Evolutionary conservation across 345 rosid species (phyloP), one percentile per base, ranked within the genome.

Genomic region (Passiflora organensis): DNA sequence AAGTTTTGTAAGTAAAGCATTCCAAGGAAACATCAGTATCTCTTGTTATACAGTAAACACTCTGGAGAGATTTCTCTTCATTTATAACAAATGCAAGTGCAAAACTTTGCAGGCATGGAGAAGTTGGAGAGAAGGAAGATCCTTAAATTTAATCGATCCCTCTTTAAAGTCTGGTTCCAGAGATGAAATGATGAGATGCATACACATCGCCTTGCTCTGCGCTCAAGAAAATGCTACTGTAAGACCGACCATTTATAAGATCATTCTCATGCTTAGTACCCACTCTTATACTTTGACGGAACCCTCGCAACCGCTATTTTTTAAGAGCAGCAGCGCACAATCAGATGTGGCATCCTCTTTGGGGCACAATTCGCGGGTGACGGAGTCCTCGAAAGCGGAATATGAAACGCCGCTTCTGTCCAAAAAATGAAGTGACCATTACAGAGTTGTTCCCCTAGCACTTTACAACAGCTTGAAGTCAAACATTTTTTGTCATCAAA

Each of bases 191-290:
- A 52, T 47, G 50, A 67, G 77, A 60, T 79, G 87, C 62, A 61
- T 87, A 32, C 85, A 82, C 50, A 68, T 82, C 12, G 87, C 78
- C 0, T 51, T 84, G 13, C 69, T 80, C 9, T 84, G 87, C 6
- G 78, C 77, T 53, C 95, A 87, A 62, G 78, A 80, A 48, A 78
- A 68, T 42, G 41, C 53, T 4, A 63, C 60, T 0, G 61, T 2
- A 38, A 66, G 80, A 23, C 84, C 90, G 15, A 76, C 78, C 2
- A 83, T 80, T 84, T 64, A 69, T n/a, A 32, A 74, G 0, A 47
- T 84, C 37, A 66, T 48, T 39, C 69, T 77, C 0, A 80, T 83
- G 91, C n/a, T n/a, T n/a, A n/a, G n/a, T n/a, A n/a, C n/a, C n/a
- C n/a, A n/a, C n/a, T n/a, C n/a, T n/a, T n/a, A n/a, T n/a, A n/a